Evolutionary conservation across 345 rosid genomes (phyloP), one percentile per base, ranked within the genome.

Genomic region (Eucalyptus leucophloia): DNA sequence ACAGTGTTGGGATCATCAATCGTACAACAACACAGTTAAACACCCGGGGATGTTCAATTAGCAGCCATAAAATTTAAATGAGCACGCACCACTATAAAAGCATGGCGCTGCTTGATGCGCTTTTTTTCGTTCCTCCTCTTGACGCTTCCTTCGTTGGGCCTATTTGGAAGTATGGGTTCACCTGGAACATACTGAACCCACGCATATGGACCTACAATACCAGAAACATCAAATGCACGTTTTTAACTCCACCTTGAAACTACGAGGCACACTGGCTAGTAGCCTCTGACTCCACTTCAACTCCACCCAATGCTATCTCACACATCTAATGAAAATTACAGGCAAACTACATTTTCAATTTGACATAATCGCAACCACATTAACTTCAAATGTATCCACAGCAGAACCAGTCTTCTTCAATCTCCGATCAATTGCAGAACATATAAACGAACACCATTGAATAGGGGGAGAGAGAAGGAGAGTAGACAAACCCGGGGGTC

Each of bases 121-220:
- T 96, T 96, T 92, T 95, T 96, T 89, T 94, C 96, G 50, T 97
- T 96, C 94, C 99, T 95, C 91, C 95, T 89, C 92, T 95, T 95
- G 44, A 95, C 88, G 89, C 97, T 96, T 40, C 99, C 99, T 91
- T 96, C 92, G 40, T 96, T 97, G 16, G 99, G 99, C 86, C 94
- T 95, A 91, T 93, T 97, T 15, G 95, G 93, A 90, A 92, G 93
- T 88, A 97, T 95, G 23, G 99, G 97, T 93, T 96, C 88, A 23
- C 99, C 99, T 1, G 97, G 96, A 5, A 94, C 95, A 91, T 95
- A 94, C 87, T 91, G 94, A 72, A 96, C 96, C 95, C 97, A 96
- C 56, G 98, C 97, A 94, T 94, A 95, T 1, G 99, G 98, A 37
- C 99, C 99, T 96, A 94, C 94, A 95, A 85, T 91, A 30, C 88